A percentile compares a stretch with the other conserved stretches of the same genome.
phyloP scores from a whole-genome alignment of 179 eudicot species.

The Monotropa hypopitys region DNA sequence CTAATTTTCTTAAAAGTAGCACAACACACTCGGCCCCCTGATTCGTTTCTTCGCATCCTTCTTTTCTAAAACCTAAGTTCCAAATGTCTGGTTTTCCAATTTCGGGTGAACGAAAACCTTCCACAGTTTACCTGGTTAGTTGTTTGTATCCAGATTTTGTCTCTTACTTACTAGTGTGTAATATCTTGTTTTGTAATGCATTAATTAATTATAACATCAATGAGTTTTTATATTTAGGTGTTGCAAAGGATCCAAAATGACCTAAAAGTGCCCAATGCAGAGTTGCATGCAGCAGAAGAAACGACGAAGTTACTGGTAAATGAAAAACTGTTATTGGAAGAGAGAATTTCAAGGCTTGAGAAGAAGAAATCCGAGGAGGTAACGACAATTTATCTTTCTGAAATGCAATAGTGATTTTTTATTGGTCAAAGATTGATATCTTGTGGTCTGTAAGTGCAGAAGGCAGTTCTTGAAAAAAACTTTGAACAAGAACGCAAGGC shows the following conservation, averaged over 20 bases:
- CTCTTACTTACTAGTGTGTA: neutral
- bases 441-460: slow-evolving; percentile 28
- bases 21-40: neutral
- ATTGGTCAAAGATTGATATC: neutral
- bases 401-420: neutral
- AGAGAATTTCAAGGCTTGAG: slow-evolving; percentile 50
- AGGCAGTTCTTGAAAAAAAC: slow-evolving; percentile 31
- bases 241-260: slow-evolving; percentile 60
- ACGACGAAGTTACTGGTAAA: slow-evolving; percentile 46
- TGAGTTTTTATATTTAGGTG: slow-evolving; percentile 27
- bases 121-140: neutral
- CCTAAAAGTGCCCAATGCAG: slow-evolving; percentile 45
- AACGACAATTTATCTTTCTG: neutral
- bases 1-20: neutral
- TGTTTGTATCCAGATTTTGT: neutral
- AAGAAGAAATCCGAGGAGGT: slow-evolving; percentile 59
- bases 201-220: neutral
- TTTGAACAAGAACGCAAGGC: slow-evolving; percentile 52
- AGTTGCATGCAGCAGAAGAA: slow-evolving; percentile 65
- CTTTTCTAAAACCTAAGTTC: too few relatives aligned
- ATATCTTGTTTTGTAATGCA: neutral
- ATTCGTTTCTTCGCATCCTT: too few relatives aligned
- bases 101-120: neutral
- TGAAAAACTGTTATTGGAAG: slow-evolving; percentile 60
- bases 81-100: neutral